A percentile compares a stretch with the other conserved stretches of the same genome.
Evolutionary conservation across 2,329 filamentous ascomycete species (phyloP).

Genomic region (Nemania sp.): DNA sequence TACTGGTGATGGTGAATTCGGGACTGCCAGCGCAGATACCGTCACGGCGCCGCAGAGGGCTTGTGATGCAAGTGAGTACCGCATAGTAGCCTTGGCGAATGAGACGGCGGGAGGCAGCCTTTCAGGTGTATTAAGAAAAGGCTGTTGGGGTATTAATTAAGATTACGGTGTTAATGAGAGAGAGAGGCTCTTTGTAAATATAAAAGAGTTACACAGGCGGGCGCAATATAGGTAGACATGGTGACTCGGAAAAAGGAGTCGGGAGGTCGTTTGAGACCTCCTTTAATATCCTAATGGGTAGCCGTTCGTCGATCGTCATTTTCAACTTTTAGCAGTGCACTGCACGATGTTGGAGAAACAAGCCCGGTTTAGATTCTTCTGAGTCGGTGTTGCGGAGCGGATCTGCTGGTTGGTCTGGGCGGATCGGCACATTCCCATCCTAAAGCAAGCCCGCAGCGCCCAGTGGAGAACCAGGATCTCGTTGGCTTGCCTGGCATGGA

Average conservation of each 20-base stretch:
- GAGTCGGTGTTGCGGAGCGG: slow-evolving; percentile 31
- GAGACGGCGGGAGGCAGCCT: slow-evolving; percentile 12
- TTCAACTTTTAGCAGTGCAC: slow-evolving; percentile 38
- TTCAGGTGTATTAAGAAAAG: slow-evolving; percentile 4
- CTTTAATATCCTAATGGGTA: slow-evolving; percentile 38
- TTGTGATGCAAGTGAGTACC: slow-evolving; percentile 45
- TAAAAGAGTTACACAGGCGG: slow-evolving; percentile 33
- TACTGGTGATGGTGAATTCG: slow-evolving; percentile 19
- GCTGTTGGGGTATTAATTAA: slow-evolving; percentile 37
- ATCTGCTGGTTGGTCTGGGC: slow-evolving; percentile 29
- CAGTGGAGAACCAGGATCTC: slow-evolving; percentile 28
- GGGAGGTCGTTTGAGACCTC: slow-evolving; percentile 27
- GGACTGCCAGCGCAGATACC: slow-evolving; percentile 47
- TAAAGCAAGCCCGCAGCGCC: slow-evolving; percentile 17
- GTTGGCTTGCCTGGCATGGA: slow-evolving; percentile 31
- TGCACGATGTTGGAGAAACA: slow-evolving; percentile 27
- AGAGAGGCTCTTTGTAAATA: slow-evolving; percentile 30
- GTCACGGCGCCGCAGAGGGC: slow-evolving; percentile 47
- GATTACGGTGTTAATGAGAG: slow-evolving; percentile 35
- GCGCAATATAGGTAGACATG: slow-evolving; percentile 32
- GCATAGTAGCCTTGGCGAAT: slow-evolving; percentile 43
- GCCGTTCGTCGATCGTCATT: slow-evolving; percentile 47
- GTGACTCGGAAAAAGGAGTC: slow-evolving; percentile 35
- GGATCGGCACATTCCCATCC: slow-evolving; percentile 38
- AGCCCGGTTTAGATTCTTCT: slow-evolving; percentile 28